Evolutionary conservation across 2,329 filamentous ascomycete species (phyloP).

Genomic region (Anthostomella pinea): DNA sequence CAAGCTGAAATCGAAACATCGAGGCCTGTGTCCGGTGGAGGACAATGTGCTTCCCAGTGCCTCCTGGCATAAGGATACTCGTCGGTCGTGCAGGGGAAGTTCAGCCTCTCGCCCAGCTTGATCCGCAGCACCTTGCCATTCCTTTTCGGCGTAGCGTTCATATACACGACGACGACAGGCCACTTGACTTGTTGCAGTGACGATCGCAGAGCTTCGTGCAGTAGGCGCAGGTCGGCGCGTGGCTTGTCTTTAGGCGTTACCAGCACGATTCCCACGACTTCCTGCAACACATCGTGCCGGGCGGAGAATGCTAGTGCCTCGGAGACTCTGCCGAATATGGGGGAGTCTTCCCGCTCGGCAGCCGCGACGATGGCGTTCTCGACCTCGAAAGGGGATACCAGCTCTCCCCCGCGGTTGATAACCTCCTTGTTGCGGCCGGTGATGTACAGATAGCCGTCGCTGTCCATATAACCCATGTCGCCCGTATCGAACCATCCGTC

Average conservation of each 20-base stretch:
- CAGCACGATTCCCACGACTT: constrained; percentile 52
- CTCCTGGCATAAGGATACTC: constrained; percentile 40
- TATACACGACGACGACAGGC: constrained; percentile 51
- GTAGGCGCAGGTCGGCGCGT: constrained; percentile 44
- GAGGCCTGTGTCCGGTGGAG: constrained; percentile 45
- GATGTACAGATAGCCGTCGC: constrained; percentile 50
- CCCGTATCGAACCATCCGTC: constrained; percentile 55
- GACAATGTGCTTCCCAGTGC: constrained; percentile 51
- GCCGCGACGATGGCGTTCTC: constrained; percentile 53
- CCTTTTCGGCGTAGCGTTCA: constrained; percentile 52
- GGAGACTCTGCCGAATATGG: constrained; percentile 44
- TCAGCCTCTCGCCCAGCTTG: constrained; percentile 47
- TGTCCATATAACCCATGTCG: constrained; percentile 51
- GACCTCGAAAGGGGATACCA: constrained; percentile 59
- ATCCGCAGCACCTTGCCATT: constrained; percentile 59
- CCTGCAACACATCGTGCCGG: constrained; percentile 51
- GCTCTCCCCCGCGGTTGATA: constrained; percentile 56
- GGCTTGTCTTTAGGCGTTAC: constrained; percentile 44
- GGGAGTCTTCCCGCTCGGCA: constrained; percentile 39
- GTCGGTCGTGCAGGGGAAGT: constrained; percentile 43
- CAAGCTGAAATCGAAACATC: constrained; percentile 37
- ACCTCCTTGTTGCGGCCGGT: constrained; percentile 56
- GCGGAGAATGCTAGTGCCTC: constrained; percentile 54
- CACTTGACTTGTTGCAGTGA: constrained; percentile 52
- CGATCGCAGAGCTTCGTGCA: constrained; percentile 46